Evolutionary conservation across 208 protist species (phyloP), one percentile per base, ranked within the genome.

Genomic region (Endotrypanum monterogeii): DNA sequence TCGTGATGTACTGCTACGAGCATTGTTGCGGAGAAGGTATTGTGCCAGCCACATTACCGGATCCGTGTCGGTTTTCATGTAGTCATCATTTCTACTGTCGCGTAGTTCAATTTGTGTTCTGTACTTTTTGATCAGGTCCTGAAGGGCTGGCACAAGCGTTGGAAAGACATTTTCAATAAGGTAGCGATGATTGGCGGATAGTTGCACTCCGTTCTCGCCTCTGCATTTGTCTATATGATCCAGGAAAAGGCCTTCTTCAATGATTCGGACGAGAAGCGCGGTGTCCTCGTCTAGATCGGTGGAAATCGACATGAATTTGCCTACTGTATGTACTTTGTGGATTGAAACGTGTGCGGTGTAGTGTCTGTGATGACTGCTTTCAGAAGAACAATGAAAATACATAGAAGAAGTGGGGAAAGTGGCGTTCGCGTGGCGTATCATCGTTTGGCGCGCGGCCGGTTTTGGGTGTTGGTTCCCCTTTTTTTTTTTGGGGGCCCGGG

Each of bases 11-110:
- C 82, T 82, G 37, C 79, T 35, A 12, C 72, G 67, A 56, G 72
- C 62, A 78, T 92, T 92, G 78, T 95, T 95, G 35, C 91, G 82
- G 52, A 95, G 75, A 16, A 95, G 78, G 51, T 93, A 95, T 51
- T 93, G 91, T 28, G 91, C 86, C 5, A 95, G 72, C 87, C 88
- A 93, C 37, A 82, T 86, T n/a, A 92, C 75, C 14, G 91, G 85
- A 71, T 93, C 79, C 0, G 79, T 79, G 18, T 74, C 52, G 7
- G 44, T 50, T 39, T 52, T 60, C 55, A 87, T 71, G 46, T 69
- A 62, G 37, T 73, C 79, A 25, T 71, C 51, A 11, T 61, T 79
- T 30, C 80, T 77, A 18, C n/a, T 57, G 41, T 12, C 56, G 23
- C 73, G 6, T 2, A 37, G 39, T 20, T 57, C 25, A 30, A 55